Evolutionary conservation across 2,329 filamentous ascomycete genomes (phyloP), one percentile per base, ranked within the genome.

Genomic region (Colletotrichum sp.): DNA sequence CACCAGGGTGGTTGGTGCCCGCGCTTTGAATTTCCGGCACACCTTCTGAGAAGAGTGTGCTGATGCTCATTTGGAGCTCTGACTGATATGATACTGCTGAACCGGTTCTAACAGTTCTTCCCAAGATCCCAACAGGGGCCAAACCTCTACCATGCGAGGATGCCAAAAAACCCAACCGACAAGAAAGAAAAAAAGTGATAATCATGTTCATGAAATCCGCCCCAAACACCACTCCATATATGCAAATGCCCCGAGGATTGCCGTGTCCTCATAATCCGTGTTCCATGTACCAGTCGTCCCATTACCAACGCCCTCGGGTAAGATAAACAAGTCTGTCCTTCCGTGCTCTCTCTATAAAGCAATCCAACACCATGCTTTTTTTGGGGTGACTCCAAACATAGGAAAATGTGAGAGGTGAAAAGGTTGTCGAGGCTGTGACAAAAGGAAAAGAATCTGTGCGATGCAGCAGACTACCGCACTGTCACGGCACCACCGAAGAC

Each of bases 401-500:
- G 77, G 77, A 78, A 59, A 72, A 79, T 64, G 12, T 60, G 36
- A 64, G 36, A 65, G 76, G 67, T 72, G 13, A 67, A 57, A 69
- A 60, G 70, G 67, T 48, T 48, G 10, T 21, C 5, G 74, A 71
- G 67, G 68, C 59, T 57, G 65, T 65, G 21, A 75, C 68, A 64
- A 7, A 28, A 64, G 60, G 52, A n/a, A 36, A 61, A 34, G 8
- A 73, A 57, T 57, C 30, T 26, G 48, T 59, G 63, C 21, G 16
- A 39, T 60, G 64, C 48, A 15, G 24, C 71, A n/a, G 59, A 48
- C 43, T 77, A 87, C 81, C 86, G 85, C 74, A 85, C 83, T 32
- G 83, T 77, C 72, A 87, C 85, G 67, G 85, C 82, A 67, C 85
- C 86, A 61, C 88, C 88, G 75, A 91, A 89, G 75, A 91, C 86